phyloP scores from a whole-genome alignment of 208 protist genomes.

The Angomonas deanei region DNA sequence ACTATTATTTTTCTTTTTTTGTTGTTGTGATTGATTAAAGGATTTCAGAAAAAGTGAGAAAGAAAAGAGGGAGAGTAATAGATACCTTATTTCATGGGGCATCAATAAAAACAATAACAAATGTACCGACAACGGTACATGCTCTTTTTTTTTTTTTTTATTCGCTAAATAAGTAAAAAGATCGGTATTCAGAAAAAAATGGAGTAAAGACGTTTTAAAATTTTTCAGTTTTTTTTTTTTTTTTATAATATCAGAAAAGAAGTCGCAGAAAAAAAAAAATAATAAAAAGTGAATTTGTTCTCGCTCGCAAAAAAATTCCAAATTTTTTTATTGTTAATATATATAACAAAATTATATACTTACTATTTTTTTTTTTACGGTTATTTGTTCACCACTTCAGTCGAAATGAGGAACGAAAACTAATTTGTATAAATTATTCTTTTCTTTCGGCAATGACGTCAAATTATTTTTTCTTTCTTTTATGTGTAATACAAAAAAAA shows the following conservation, averaged over 20 bases:
- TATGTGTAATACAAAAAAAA: constrained; percentile 6
- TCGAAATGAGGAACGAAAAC: too few species aligned
- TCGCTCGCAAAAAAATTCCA: not conserved
- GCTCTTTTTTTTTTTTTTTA: not conserved
- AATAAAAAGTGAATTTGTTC: constrained; percentile 13
- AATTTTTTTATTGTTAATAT: not conserved
- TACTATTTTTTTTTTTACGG: too few species aligned
- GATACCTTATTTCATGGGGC: not conserved
- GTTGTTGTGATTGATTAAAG: not conserved
- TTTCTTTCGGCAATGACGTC: not conserved
- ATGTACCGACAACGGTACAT: not conserved
- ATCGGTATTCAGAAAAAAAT: not conserved
- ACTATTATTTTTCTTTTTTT: not conserved
- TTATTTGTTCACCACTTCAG: too few species aligned
- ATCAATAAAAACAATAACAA: not conserved
- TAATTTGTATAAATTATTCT: not conserved
- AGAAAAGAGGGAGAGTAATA: constrained; percentile 1
- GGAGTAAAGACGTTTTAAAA: not conserved
- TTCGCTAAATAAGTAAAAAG: not conserved
- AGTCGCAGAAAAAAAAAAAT: constrained; percentile 2
- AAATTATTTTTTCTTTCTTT: not conserved
- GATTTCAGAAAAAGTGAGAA: constrained; percentile 1
- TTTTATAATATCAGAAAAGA: not conserved
- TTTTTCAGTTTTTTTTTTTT: not conserved
- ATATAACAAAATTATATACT: not conserved